Percentiles rank a stretch among this genome's conserved stretches.
These are phyloP conservation scores for Citrus reticulata DNA, from an alignment of 345 rosid genomes.

Conservation along the genomic window DNA sequence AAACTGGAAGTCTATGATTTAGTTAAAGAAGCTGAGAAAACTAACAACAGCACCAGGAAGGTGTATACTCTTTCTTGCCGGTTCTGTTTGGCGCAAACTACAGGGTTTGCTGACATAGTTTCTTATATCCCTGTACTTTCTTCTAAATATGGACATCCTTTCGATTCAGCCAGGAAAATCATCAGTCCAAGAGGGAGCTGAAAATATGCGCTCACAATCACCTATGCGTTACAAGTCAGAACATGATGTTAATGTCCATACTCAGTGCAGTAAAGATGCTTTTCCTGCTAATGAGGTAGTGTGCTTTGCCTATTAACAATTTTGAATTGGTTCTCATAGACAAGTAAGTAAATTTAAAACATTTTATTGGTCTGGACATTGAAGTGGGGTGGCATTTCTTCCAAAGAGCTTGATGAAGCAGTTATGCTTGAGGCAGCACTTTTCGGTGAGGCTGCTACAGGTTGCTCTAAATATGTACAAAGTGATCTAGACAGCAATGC, in stretches of 20 bases:
- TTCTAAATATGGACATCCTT: conserved; percentile 13
- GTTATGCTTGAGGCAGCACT: conserved; percentile 56
- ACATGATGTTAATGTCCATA: conserved; percentile 13
- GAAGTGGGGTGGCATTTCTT: conserved; percentile 66
- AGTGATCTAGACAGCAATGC: conserved; percentile 10
- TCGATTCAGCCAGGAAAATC: conserved; percentile 42
- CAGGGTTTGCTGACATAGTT: background rate
- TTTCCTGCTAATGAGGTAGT: conserved; percentile 37
- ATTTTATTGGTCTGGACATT: background rate
- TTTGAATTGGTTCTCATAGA: conserved; percentile 5
- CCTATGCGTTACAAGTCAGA: conserved; percentile 24
- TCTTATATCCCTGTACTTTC: background rate
- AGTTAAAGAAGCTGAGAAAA: conserved; percentile 26
- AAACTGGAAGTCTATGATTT: conserved; percentile 20
- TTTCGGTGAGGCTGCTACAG: conserved; percentile 38
- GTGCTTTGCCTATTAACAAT: conserved; percentile 2
- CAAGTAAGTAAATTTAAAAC: conserved; percentile 1
- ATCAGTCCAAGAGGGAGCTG: conserved; percentile 24
- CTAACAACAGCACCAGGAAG: conserved; percentile 28
- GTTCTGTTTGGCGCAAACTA: conserved; percentile 1
- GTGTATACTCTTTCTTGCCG: conserved; percentile 26
- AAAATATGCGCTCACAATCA: conserved; percentile 23
- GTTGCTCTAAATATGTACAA: conserved; percentile 4
- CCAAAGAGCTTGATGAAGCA: conserved; percentile 66
- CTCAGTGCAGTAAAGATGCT: conserved; percentile 21